Percentiles rank a stretch among this genome's conserved stretches.
Evolutionary conservation across 2,329 filamentous ascomycete genomes (phyloP).

Genomic region (Coniochaeta prunicola): DNA sequence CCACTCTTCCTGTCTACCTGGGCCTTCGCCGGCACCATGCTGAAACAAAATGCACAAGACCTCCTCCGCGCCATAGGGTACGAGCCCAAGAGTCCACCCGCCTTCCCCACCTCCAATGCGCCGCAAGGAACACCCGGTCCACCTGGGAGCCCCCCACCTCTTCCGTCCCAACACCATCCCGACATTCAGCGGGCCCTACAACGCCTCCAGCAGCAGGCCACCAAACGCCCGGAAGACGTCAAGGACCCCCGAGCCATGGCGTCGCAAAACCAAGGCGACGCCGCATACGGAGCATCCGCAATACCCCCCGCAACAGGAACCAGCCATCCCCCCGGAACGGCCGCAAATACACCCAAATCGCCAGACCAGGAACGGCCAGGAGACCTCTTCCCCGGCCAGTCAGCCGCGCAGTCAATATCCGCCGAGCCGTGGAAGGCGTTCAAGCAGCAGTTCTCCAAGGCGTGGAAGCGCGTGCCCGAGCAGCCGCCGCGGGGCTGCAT

Average conservation of each 20-base stretch:
- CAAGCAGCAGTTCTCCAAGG: constrained; percentile 29
- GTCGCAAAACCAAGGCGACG: constrained; percentile 6
- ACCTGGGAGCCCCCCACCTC: constrained; percentile 14
- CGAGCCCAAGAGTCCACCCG: constrained; percentile 18
- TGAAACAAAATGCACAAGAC: constrained; percentile 34
- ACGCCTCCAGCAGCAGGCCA: constrained; percentile 14
- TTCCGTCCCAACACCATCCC: constrained; percentile 18
- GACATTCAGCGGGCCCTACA: constrained; percentile 23
- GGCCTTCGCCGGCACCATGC: constrained; percentile 41
- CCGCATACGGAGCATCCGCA: constrained; percentile 7
- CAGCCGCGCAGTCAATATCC: constrained; percentile 15
- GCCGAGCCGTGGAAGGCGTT: constrained; percentile 26
- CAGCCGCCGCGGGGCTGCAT: constrained; percentile 44
- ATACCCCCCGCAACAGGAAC: neutral
- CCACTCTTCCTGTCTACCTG: constrained; percentile 43
- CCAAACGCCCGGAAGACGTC: constrained; percentile 13
- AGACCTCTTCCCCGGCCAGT: constrained; percentile 12
- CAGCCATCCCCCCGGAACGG: neutral
- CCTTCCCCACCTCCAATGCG: constrained; percentile 1
- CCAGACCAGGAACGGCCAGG: constrained; percentile 3
- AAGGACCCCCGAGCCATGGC: constrained; percentile 11
- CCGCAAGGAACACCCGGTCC: constrained; percentile 13
- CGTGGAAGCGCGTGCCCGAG: constrained; percentile 36
- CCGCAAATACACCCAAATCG: neutral
- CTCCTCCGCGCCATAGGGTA: constrained; percentile 40